phyloP scores from a whole-genome alignment of 768 basidiomycete species.

The Chlorophyllum brunneum region DNA sequence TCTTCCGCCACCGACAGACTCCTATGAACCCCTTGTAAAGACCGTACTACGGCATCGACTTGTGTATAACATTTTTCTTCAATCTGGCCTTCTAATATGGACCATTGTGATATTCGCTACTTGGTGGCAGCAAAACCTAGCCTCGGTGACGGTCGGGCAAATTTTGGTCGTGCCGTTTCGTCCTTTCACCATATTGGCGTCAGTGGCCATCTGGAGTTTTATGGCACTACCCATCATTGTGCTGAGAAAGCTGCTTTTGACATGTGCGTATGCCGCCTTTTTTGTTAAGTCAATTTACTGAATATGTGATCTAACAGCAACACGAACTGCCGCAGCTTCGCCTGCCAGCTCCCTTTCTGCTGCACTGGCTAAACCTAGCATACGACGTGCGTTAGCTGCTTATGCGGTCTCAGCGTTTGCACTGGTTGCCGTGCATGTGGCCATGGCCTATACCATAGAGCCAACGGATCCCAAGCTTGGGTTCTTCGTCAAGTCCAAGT shows the following conservation, averaged over 20 bases:
- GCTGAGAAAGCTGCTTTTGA: constrained; percentile 54
- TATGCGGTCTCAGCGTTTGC: constrained; percentile 46
- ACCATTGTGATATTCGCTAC: constrained; percentile 35
- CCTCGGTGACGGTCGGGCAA: constrained; percentile 25
- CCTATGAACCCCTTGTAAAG: constrained; percentile 66
- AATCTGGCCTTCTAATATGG: constrained; percentile 47
- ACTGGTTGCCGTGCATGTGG: constrained; percentile 40
- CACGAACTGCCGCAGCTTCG: constrained; percentile 46
- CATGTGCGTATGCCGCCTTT: constrained; percentile 32
- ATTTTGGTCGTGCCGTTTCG: constrained; percentile 34
- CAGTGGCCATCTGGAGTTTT: constrained; percentile 42
- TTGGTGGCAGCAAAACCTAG: constrained; percentile 36
- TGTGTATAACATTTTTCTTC: constrained; percentile 44
- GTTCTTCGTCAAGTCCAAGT: constrained; percentile 70
- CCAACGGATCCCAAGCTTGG: constrained; percentile 39
- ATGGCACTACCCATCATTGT: constrained; percentile 56
- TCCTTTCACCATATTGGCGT: constrained; percentile 39
- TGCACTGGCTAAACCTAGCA: constrained; percentile 45
- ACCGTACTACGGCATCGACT: constrained; percentile 59
- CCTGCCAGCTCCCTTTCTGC: constrained; percentile 44
- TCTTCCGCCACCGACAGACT: constrained; percentile 52
- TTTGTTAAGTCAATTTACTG: neutral
- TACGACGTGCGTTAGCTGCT: constrained; percentile 37
- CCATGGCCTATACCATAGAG: constrained; percentile 33
- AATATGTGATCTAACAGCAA: constrained; percentile 28